Conservation (phyloP, 2,329 filamentous ascomycete species). For the Leptographium procerum region DNA sequence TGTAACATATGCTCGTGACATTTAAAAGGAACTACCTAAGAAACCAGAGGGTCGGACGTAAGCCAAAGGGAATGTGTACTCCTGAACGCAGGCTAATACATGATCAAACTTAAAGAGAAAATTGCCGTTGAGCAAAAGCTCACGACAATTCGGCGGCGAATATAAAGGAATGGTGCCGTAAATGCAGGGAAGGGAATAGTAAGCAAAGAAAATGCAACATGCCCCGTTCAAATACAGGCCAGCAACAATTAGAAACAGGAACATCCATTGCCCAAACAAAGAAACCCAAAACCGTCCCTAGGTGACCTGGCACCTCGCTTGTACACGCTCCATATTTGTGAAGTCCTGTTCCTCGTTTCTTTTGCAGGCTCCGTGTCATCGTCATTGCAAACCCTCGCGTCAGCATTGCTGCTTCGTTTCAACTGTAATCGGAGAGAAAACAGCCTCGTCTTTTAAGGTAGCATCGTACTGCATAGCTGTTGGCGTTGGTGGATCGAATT, state of each 20-base stretch:
- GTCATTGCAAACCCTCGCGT: neutral
- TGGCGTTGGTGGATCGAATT: slow-evolving; percentile 11
- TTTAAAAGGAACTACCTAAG: too few species aligned
- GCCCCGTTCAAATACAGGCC: neutral
- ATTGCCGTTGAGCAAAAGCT: too few species aligned
- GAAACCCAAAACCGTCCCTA: neutral
- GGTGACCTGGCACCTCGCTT: neutral
- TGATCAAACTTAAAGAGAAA: too few species aligned
- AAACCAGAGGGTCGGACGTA: too few species aligned
- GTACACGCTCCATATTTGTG: neutral
- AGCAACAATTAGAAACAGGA: too few species aligned
- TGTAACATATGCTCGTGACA: too few species aligned
- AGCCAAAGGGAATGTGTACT: too few species aligned
- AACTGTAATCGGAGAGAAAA: neutral
- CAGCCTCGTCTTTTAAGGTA: neutral
- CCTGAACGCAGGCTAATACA: too few species aligned
- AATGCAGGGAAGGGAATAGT: neutral
- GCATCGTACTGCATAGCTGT: slow-evolving; percentile 10
- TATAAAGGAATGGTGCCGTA: neutral
- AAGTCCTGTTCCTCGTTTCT: neutral
- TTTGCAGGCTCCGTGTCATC: neutral
- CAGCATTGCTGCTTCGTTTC: neutral
- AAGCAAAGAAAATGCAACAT: neutral
- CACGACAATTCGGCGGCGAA: too few species aligned
- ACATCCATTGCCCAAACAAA: neutral